Base-by-base conservation (phyloP, 2,329 filamentous ascomycete species). In the Anisogramma anomala region DNA sequence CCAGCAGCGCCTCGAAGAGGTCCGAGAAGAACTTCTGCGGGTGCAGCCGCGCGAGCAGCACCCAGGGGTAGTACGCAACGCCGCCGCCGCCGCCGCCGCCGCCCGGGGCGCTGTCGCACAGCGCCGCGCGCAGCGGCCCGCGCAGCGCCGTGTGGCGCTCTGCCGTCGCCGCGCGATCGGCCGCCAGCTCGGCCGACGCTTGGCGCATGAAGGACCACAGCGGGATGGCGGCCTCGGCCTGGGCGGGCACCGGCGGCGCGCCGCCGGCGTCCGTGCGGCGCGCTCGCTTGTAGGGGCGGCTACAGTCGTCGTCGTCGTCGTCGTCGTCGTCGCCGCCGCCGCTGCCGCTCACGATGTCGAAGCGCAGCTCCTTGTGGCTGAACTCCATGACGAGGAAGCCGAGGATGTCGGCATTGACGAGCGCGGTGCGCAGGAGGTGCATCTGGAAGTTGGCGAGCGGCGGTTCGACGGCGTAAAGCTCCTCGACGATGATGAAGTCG, bases 21-120 rank as follows among this genome's bases (percentile, higher is more conserved):
- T 95, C 88, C 0, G 82, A 89, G 59, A 82, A 81, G 58, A 84
- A 83, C 55, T 95, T 95, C 13, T 74, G 74, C 0, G 79, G 69
- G 11, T 71, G 67, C 1, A 93, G 64, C 0, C 72, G 67, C 0
- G 77, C 67, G 1, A 96, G 72, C 0, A 77, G 59, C 1, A 73
- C 66, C 89, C 89, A 96, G 0, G 89, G 91, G 53, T 88, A 93
- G 13, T 64, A 58, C 0, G 49, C n/a, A n/a, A n/a, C n/a, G n/a
- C n/a, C n/a, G n/a, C n/a, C n/a, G n/a, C n/a, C n/a, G n/a, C n/a
- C n/a, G n/a, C n/a, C n/a, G n/a, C n/a, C n/a, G n/a, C n/a, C n/a
- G n/a, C n/a, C n/a, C n/a, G n/a, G n/a, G n/a, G n/a, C 47, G 0
- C 71, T 72, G 0, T 58, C 35, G 1, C 60, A 36, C 8, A 94